These are phyloP conservation scores for Epichloe bromicola DNA, from an alignment of 2,329 filamentous ascomycete genomes.

Conservation along the genomic window DNA sequence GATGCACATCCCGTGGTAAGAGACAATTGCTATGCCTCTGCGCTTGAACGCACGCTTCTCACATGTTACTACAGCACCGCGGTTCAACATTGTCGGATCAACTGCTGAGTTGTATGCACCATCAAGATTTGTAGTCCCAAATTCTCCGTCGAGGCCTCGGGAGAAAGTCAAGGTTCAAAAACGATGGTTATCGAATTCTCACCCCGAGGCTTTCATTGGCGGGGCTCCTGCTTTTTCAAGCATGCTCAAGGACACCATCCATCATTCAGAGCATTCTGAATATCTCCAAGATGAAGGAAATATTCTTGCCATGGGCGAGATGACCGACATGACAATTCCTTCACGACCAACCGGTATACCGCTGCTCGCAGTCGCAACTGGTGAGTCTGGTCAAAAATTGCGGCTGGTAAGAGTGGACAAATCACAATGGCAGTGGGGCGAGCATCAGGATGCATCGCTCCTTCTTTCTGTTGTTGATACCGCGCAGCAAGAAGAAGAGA, in stretches of 20 bases:
- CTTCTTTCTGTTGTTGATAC: slow-evolving; percentile 31
- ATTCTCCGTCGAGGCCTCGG: slow-evolving; percentile 16
- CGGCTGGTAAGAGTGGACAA: slow-evolving; percentile 38
- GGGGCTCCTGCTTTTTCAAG: slow-evolving; percentile 17
- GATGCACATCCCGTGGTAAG: slow-evolving; percentile 16
- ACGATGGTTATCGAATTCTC: slow-evolving; percentile 36
- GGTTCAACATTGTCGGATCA: slow-evolving; percentile 20
- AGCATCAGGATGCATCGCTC: slow-evolving; percentile 31
- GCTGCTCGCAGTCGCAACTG: slow-evolving; percentile 35
- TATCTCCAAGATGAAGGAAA: slow-evolving; percentile 11
- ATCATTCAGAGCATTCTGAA: slow-evolving; percentile 16
- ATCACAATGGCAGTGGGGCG: slow-evolving; percentile 42
- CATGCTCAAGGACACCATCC: slow-evolving; percentile 24
- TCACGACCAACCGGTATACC: slow-evolving; percentile 16
- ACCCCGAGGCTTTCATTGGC: slow-evolving; percentile 37
- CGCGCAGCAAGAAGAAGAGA: slow-evolving; percentile 30
- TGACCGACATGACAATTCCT: slow-evolving; percentile 27
- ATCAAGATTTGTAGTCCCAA: slow-evolving; percentile 14
- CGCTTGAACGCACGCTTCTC: neutral
- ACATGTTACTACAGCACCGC: slow-evolving; percentile 13
- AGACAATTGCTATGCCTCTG: slow-evolving; percentile 2
- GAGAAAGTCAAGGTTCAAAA: slow-evolving; percentile 23
- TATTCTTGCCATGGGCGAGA: slow-evolving; percentile 44
- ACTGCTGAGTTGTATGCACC: slow-evolving; percentile 22
- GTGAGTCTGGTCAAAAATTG: slow-evolving; percentile 45